Conservation (phyloP, 352 stramenopile species). For the Pythium chondricola region DNA sequence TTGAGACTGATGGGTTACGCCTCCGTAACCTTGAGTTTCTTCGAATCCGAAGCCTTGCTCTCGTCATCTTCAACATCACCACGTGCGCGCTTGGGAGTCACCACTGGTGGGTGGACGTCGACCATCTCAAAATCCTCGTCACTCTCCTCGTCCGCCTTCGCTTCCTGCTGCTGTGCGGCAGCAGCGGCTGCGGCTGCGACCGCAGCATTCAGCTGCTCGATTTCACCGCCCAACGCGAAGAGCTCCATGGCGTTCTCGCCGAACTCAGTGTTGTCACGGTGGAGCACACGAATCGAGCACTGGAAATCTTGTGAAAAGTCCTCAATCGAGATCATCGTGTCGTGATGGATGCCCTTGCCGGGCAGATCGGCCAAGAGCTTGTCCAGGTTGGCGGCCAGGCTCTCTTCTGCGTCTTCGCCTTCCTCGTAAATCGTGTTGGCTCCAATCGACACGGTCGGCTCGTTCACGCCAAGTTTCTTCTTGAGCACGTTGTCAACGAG, state of each 20-base stretch:
- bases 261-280: slow-evolving; percentile 56
- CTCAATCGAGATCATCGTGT: slow-evolving; percentile 90
- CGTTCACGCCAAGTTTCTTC: slow-evolving; percentile 86
- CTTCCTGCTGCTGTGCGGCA: slow-evolving; percentile 18
- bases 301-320: slow-evolving; percentile 95
- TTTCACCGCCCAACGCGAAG: slow-evolving; percentile 70
- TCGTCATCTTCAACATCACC: slow-evolving; percentile 6
- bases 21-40: slow-evolving; percentile 10
- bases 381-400: slow-evolving; percentile 77
- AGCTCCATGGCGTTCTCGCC: slow-evolving; percentile 61
- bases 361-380: slow-evolving; percentile 88
- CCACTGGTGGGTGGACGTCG: slow-evolving; percentile 1
- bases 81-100: slow-evolving; percentile 6
- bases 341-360: slow-evolving; percentile 89
- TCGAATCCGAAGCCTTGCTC: background rate
- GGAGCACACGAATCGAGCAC: slow-evolving; percentile 75
- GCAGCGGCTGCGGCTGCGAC: slow-evolving; percentile 3
- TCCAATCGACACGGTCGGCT: slow-evolving; percentile 82
- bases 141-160: slow-evolving; percentile 28
- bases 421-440: slow-evolving; percentile 93
- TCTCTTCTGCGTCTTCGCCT: slow-evolving; percentile 88
- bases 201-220: slow-evolving; percentile 42
- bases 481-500: slow-evolving; percentile 82
- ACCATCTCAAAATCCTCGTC: slow-evolving; percentile 35
- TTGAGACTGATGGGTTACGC: too few species aligned